Conservation (phyloP, 2,329 filamentous ascomycete genomes). For the Cryphonectria parasitica region DNA sequence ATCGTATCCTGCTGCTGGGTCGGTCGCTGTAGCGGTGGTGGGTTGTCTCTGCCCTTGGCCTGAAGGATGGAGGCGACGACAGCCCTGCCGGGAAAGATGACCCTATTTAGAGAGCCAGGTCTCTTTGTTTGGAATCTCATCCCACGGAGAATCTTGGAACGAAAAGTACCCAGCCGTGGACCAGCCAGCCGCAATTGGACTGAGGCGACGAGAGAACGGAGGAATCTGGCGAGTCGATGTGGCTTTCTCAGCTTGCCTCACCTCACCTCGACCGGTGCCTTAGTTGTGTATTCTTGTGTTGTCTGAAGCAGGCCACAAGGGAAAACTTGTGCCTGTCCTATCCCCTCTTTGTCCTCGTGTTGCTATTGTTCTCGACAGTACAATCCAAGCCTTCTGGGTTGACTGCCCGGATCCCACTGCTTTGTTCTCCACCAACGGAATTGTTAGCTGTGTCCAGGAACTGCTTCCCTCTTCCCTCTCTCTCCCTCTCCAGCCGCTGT, state of each 20-base stretch:
- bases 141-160: not conserved
- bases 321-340: constrained; percentile 3
- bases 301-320: not conserved
- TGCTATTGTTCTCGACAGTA: constrained; percentile 25
- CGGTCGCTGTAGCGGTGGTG: constrained; percentile 2
- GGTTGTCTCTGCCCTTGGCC: constrained; percentile 13
- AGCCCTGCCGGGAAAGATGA: constrained; percentile 28
- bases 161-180: not conserved
- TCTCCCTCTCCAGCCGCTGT: not conserved
- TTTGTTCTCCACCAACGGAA: not conserved
- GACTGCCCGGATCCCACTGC: not conserved
- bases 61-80: constrained; percentile 28
- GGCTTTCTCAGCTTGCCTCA: not conserved
- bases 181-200: not conserved
- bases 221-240: not conserved
- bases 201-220: constrained; percentile 6
- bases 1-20: constrained; percentile 12
- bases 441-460: not conserved
- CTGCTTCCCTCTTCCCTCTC: not conserved
- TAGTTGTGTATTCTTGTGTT: not conserved
- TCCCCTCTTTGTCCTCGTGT: not conserved
- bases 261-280: not conserved
- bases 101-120: constrained; percentile 24
- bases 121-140: constrained; percentile 29
- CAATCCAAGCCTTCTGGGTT: constrained; percentile 14